A percentile compares a stretch with the other conserved stretches of the same genome.
Conservation (phyloP, 345 rosid species). For the Eucalyptus marginata region DNA sequence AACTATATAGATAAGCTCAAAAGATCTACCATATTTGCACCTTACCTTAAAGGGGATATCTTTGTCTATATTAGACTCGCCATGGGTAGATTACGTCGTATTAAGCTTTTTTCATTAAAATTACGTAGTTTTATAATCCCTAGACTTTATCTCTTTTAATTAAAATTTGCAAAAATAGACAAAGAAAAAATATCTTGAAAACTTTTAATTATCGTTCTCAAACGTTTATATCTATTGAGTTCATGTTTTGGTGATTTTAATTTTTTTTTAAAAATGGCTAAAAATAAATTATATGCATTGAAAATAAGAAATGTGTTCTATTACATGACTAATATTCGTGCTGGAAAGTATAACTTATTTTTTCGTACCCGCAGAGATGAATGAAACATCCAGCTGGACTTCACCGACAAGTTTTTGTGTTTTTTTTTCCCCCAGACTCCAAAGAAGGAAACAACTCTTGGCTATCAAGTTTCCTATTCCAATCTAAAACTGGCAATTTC, state of each 20-base stretch:
- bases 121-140: background rate
- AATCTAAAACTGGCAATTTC: background rate
- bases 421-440: background rate
- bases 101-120: background rate
- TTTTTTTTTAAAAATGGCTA: background rate
- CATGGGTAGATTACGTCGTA: background rate
- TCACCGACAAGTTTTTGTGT: background rate
- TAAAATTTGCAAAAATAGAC: background rate
- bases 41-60: background rate
- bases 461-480: background rate
- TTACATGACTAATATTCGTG: background rate
- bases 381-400: background rate
- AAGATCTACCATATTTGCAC: background rate
- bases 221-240: background rate
- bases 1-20: background rate
- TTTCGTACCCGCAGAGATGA: background rate
- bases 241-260: background rate
- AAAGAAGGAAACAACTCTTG: background rate
- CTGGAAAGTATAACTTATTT: too few relatives aligned
- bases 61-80: background rate
- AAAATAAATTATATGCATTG: background rate
- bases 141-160: background rate
- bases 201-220: accelerated
- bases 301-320: too few relatives aligned
- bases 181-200: background rate